Conservation (phyloP, 129 eudicot species). For the Gnaphalium uliginosum region DNA sequence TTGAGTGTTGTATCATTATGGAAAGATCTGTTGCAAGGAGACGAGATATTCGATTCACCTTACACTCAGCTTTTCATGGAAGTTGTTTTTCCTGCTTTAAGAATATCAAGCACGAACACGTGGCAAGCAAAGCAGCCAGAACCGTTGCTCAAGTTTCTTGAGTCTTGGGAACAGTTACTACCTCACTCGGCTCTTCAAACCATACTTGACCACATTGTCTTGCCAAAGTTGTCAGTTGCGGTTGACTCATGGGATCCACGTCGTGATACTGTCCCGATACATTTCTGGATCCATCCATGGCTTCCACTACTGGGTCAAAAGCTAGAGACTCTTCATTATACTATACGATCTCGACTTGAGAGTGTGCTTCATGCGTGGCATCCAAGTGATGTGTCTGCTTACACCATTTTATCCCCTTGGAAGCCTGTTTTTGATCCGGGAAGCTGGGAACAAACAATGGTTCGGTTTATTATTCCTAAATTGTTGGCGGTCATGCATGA, state of each 20-base stretch:
- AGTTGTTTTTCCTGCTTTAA: conserved; percentile 75
- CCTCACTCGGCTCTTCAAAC: conserved; percentile 66
- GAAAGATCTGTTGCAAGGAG: conserved; percentile 64
- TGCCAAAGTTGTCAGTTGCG: conserved; percentile 74
- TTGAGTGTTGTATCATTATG: conserved; percentile 43
- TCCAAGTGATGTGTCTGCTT: conserved; percentile 75
- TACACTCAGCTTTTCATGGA: conserved; percentile 54
- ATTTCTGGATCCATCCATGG: conserved; percentile 95
- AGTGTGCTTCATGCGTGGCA: conserved; percentile 83
- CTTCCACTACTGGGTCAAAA: conserved; percentile 65
- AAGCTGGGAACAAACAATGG: conserved; percentile 86
- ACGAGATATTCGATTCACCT: conserved; percentile 42
- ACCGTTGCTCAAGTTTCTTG: conserved; percentile 66
- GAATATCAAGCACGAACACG: conserved; percentile 66
- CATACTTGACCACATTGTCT: conserved; percentile 55
- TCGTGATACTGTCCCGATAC: conserved; percentile 74
- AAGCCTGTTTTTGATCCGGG: conserved; percentile 67
- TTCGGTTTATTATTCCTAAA: conserved; percentile 64
- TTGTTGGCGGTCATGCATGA: conserved; percentile 56
- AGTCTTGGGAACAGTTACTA: conserved; percentile 69
- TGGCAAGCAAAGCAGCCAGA: conserved; percentile 89
- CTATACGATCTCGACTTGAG: conserved; percentile 62
- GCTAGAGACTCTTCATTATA: conserved; percentile 52
- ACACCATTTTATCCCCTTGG: conserved; percentile 70
- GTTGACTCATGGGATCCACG: conserved; percentile 88